Percentiles rank a stretch among this genome's conserved stretches.
Conservation (phyloP, 768 basidiomycete species). For the Leccinellum rugosiceps region DNA sequence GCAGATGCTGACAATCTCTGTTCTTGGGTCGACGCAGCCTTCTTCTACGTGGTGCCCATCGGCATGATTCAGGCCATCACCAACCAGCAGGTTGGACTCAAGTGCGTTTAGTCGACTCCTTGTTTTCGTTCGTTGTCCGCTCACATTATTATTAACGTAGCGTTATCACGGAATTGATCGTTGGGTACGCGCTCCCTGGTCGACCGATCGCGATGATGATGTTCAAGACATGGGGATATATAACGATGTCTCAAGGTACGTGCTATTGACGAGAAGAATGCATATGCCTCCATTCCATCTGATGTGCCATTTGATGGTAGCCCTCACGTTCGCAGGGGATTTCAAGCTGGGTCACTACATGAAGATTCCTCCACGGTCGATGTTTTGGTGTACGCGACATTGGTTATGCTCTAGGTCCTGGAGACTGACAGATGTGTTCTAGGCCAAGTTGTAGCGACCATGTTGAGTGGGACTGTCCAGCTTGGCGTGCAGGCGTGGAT, state of each 20-base stretch:
- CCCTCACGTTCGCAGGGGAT: constrained; percentile 63
- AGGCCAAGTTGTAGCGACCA: constrained; percentile 58
- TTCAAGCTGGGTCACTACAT: constrained; percentile 79
- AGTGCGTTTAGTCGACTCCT: constrained; percentile 17
- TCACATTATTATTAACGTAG: constrained; percentile 13
- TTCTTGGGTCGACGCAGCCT: constrained; percentile 21
- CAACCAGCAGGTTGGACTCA: constrained; percentile 69
- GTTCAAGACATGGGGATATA: constrained; percentile 75
- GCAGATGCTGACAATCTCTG: not conserved
- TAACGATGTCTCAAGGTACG: constrained; percentile 50
- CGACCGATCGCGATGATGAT: constrained; percentile 78
- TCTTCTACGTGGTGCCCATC: constrained; percentile 71
- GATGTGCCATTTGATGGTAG: constrained; percentile 21
- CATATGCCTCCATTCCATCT: too few species aligned
- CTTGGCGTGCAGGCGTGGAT: constrained; percentile 66
- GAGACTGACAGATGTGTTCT: not conserved
- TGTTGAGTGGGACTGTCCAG: constrained; percentile 64
- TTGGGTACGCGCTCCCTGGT: constrained; percentile 55
- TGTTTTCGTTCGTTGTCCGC: not conserved
- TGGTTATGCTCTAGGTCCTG: not conserved
- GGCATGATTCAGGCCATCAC: constrained; percentile 78
- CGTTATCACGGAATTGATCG: constrained; percentile 72
- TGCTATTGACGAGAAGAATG: not conserved
- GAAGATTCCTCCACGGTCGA: constrained; percentile 62
- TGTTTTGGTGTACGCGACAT: constrained; percentile 49